Conservation (phyloP, 805 yeast species). For the Brettanomyces bruxellensis region DNA sequence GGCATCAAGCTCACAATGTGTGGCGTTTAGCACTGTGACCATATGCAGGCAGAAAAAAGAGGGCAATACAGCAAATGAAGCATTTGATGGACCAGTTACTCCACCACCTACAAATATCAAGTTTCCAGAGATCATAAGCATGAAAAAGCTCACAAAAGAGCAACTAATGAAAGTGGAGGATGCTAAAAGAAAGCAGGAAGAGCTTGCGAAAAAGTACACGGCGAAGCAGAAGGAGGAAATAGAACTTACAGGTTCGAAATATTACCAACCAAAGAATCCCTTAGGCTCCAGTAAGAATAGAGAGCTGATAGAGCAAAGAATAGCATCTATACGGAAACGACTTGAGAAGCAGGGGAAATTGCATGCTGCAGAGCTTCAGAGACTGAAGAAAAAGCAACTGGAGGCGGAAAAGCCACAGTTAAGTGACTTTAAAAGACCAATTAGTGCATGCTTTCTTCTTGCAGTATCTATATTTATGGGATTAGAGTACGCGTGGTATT, state of each 20-base stretch:
- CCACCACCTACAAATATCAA: constrained; percentile 1
- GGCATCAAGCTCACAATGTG: too few species aligned
- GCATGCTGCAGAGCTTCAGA: constrained; percentile 14
- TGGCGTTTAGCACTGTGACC: too few species aligned
- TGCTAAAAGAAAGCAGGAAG: background rate
- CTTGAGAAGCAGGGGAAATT: constrained; percentile 15
- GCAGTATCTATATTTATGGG: constrained; percentile 24
- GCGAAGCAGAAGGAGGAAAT: constrained; percentile 11
- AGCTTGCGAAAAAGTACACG: background rate
- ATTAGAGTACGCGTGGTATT: constrained; percentile 25
- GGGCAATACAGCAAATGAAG: too few species aligned
- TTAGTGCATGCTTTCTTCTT: constrained; percentile 22
- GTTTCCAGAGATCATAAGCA: constrained; percentile 1
- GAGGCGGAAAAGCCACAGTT: constrained; percentile 20
- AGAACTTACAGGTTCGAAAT: constrained; percentile 10
- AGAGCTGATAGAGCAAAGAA: constrained; percentile 19
- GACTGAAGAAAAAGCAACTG: constrained; percentile 9
- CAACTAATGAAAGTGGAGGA: background rate
- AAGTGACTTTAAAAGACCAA: constrained; percentile 25
- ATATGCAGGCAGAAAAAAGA: too few species aligned
- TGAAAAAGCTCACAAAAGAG: background rate
- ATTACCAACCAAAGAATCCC: constrained; percentile 23
- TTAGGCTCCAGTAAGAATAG: constrained; percentile 20
- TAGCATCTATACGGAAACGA: constrained; percentile 16
- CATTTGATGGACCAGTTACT: background rate